Evolutionary conservation across 2,329 filamentous ascomycete species (phyloP).

Genomic region (Didymella pinodella): DNA sequence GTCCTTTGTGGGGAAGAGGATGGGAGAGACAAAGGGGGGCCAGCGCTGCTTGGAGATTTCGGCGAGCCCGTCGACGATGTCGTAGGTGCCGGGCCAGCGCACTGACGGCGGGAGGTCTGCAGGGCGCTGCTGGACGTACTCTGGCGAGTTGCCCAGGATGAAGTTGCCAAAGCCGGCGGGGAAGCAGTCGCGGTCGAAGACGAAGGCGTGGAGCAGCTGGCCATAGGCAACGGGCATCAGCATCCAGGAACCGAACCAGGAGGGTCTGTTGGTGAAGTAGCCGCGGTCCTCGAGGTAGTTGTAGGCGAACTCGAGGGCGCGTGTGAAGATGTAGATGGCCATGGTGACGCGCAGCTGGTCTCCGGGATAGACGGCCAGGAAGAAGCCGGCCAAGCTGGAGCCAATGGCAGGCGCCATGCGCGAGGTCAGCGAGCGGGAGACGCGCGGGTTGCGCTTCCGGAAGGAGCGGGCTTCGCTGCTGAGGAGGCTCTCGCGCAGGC

Average conservation of each 20-base stretch:
- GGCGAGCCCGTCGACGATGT: conserved; percentile 82
- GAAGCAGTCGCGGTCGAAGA: conserved; percentile 62
- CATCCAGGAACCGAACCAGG: conserved; percentile 64
- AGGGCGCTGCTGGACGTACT: conserved; percentile 80
- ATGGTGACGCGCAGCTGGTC: conserved; percentile 78
- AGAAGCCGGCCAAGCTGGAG: conserved; percentile 84
- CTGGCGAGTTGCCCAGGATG: conserved; percentile 73
- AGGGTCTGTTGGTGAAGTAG: conserved; percentile 72
- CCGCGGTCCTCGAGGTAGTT: conserved; percentile 79
- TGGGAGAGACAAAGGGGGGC: conserved; percentile 88
- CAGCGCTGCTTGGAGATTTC: conserved; percentile 83
- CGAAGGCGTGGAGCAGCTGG: conserved; percentile 60
- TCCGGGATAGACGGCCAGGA: conserved; percentile 77
- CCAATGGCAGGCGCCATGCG: conserved; percentile 87
- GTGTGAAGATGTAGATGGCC: conserved; percentile 81
- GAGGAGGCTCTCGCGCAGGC: conserved; percentile 79
- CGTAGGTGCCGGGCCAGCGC: conserved; percentile 76
- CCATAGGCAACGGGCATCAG: conserved; percentile 60
- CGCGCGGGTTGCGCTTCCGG: conserved; percentile 79
- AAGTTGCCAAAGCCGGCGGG: conserved; percentile 68
- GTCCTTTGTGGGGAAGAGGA: conserved; percentile 76
- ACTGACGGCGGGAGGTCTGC: conserved; percentile 70
- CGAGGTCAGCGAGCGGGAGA: conserved; percentile 79
- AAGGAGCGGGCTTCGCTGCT: conserved; percentile 83
- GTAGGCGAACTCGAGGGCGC: conserved; percentile 85